These are phyloP conservation scores for Suillus lakei DNA, from an alignment of 768 basidiomycete genomes.

Conservation along the genomic window DNA sequence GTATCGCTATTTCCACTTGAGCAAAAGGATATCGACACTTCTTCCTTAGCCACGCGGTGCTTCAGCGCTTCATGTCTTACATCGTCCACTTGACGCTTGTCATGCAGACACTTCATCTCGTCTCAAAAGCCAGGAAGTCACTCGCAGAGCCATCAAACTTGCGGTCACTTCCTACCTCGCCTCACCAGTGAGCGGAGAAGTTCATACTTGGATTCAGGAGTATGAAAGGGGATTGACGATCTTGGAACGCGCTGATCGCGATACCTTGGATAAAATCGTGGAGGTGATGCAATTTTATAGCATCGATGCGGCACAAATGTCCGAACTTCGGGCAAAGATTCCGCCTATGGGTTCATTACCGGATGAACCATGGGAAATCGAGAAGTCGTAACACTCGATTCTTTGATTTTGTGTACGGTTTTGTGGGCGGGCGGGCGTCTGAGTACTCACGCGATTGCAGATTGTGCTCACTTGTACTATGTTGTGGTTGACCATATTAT, in stretches of 20 bases:
- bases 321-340: background rate
- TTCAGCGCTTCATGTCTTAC: conserved; percentile 26
- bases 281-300: background rate
- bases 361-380: background rate
- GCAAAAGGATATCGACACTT: background rate
- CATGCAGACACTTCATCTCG: conserved; percentile 22
- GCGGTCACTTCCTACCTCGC: background rate
- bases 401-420: background rate
- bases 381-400: background rate
- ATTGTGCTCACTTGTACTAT: background rate
- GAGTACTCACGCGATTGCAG: background rate
- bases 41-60: conserved; percentile 9
- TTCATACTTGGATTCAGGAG: background rate
- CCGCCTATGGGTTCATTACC: background rate
- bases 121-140: background rate
- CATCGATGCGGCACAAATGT: background rate
- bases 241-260: background rate
- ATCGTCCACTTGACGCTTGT: conserved; percentile 30
- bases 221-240: background rate
- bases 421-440: background rate
- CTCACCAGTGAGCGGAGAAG: background rate
- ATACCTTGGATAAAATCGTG: background rate
- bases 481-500: background rate
- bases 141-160: background rate
- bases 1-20: background rate